phyloP scores from a whole-genome alignment of 768 basidiomycete genomes.

The Gelatoporia subvermispora region DNA sequence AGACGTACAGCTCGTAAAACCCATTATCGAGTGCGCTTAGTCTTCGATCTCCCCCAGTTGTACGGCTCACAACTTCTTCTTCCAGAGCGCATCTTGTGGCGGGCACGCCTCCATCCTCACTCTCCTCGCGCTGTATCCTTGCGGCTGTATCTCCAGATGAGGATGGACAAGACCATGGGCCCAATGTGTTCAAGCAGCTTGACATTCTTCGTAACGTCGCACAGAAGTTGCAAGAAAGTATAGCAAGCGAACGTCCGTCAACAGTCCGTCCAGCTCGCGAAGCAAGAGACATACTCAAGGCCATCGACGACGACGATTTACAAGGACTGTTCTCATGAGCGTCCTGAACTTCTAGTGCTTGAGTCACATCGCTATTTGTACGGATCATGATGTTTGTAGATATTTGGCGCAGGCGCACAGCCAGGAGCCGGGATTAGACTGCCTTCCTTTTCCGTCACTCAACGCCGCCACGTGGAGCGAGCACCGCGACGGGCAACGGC shows the following conservation, averaged over 20 bases:
- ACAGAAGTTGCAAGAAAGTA: slow-evolving; percentile 68
- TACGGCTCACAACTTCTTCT: slow-evolving; percentile 3
- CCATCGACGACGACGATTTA: slow-evolving; percentile 11
- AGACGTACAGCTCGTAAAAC: slow-evolving; percentile 56
- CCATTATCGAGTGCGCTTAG: slow-evolving; percentile 61
- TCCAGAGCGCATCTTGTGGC: slow-evolving; percentile 55
- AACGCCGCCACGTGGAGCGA: too few relatives aligned
- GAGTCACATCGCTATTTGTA: neutral
- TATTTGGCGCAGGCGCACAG: too few relatives aligned
- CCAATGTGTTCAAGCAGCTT: slow-evolving; percentile 63
- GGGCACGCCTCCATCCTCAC: slow-evolving; percentile 62
- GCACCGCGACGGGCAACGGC: too few relatives aligned
- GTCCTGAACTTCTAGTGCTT: neutral
- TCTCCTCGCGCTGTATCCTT: slow-evolving; percentile 58
- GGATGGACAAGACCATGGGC: slow-evolving; percentile 28
- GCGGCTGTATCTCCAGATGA: slow-evolving; percentile 50
- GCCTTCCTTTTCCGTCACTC: too few relatives aligned
- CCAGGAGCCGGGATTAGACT: too few relatives aligned
- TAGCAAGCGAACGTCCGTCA: slow-evolving; percentile 61
- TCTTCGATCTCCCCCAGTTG: neutral
- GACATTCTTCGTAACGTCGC: slow-evolving; percentile 57
- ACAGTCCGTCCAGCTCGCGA: slow-evolving; percentile 81
- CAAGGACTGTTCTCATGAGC: slow-evolving; percentile 12
- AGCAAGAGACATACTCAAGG: slow-evolving; percentile 62
- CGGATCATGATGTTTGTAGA: neutral